Base-by-base conservation (phyloP, 306 rosid species). In the Quercus cerris region DNA sequence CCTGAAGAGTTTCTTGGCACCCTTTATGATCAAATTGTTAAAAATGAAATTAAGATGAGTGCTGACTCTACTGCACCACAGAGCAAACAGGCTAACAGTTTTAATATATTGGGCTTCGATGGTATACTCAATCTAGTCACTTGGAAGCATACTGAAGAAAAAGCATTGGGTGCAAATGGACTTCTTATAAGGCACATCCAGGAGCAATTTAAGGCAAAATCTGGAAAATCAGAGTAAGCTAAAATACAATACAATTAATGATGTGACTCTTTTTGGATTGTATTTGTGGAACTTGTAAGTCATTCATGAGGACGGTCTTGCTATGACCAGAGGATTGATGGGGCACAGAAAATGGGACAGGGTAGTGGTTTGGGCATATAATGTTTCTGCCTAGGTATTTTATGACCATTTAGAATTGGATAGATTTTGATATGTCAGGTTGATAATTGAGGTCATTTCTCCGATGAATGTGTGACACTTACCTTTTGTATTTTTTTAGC, bases 181-280 rank as follows among this genome's bases (percentile, higher is more conserved):
- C 93, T 89, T 87, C 99, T 93, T 83, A 96, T 96, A 80, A 88
- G 83, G 79, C 97, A 89, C 79, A 96, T 96, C 77, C 99, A 96
- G 86, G 99, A 96, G 87, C 99, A 96, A 72, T 90, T 96, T 81
- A 93, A 91, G 86, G 92, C 94, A 15, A 91, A 90, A 78, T 91
- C 99, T 4, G 97, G 97, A 87, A 96, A 96, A 87, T 91, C 99
- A 81, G 97, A 89, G 99, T 96, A 96, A 91, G 99, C 79, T 75
- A 77, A 86, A 76, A 72, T 81, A 54, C 71, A 51, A 56, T 56
- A 74, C 56, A 56, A 44, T 75, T 17, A 4, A 68, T 33, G 22
- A 25, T 22, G 23, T 31, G 15, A 15, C 51, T 33, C n/a, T 62
- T 71, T 74, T 68, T 70, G 25, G 22, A 71, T 49, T 79, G 30